Evolutionary conservation across 1,139 yeast genomes (phyloP).

Genomic region (Taiozyma sp.): DNA sequence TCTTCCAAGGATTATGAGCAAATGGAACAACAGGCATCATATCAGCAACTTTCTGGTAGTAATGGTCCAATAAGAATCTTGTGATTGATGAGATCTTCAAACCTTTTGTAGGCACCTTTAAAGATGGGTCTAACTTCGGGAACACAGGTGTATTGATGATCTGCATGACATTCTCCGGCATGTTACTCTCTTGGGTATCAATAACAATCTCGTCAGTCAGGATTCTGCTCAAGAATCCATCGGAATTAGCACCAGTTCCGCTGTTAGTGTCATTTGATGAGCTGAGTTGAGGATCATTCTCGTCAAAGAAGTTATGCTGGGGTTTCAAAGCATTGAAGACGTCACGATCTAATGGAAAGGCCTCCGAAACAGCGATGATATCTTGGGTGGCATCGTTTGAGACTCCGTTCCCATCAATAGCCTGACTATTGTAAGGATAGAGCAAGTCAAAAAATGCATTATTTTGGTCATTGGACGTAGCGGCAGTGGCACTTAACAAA

Average conservation of each 20-base stretch:
- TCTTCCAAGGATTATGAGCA: constrained; percentile 84
- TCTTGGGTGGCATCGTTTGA: neutral
- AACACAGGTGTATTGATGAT: constrained; percentile 25
- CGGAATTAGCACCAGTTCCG: neutral
- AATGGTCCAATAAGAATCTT: constrained; percentile 66
- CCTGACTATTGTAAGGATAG: constrained; percentile 25
- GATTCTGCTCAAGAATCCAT: neutral
- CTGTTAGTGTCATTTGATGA: neutral
- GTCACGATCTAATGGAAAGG: constrained; percentile 20
- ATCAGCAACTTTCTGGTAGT: constrained; percentile 77
- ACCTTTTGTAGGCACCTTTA: constrained; percentile 58
- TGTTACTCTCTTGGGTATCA: constrained; percentile 16
- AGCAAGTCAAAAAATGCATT: constrained; percentile 50
- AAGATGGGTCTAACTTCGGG: constrained; percentile 28
- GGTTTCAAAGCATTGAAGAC: constrained; percentile 23
- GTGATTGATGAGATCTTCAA: constrained; percentile 63
- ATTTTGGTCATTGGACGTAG: constrained; percentile 54
- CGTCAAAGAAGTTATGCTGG: constrained; percentile 4
- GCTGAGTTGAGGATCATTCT: neutral
- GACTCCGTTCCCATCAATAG: neutral
- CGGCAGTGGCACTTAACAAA: constrained; percentile 60
- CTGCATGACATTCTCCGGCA: constrained; percentile 21
- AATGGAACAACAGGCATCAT: constrained; percentile 84
- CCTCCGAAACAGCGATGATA: constrained; percentile 3
- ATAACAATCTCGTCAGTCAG: constrained; percentile 9